A percentile compares a stretch with the other conserved stretches of the same genome.
These are phyloP conservation scores for Eremomyces bilateralis DNA, from an alignment of 495 filamentous ascomycete genomes.

Conservation along the genomic window DNA sequence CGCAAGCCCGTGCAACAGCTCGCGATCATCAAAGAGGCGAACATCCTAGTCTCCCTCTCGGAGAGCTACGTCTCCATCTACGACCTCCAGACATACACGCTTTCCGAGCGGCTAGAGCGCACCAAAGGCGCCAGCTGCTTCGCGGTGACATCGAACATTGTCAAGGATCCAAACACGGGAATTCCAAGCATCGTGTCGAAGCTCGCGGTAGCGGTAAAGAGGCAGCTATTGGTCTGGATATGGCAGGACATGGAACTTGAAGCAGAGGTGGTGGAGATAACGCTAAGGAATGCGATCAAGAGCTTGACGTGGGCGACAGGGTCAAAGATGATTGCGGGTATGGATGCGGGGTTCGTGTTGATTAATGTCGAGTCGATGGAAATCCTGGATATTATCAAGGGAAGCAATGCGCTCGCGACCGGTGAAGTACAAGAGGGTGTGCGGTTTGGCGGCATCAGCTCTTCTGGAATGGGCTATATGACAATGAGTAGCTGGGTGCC, in stretches of 20 bases:
- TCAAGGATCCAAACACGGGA: slow-evolving; percentile 65
- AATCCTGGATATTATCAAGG: slow-evolving; percentile 57
- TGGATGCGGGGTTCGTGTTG: slow-evolving; percentile 72
- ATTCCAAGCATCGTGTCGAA: slow-evolving; percentile 80
- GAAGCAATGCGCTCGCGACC: slow-evolving; percentile 32
- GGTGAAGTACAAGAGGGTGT: slow-evolving; percentile 41
- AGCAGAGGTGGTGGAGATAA: slow-evolving; percentile 31
- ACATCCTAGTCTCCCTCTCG: slow-evolving; percentile 69
- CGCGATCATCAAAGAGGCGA: slow-evolving; percentile 84
- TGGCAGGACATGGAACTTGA: slow-evolving; percentile 57
- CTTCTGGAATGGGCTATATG: slow-evolving; percentile 82
- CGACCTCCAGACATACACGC: slow-evolving; percentile 62
- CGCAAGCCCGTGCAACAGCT: slow-evolving; percentile 75
- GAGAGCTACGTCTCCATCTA: slow-evolving; percentile 74
- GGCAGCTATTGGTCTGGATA: slow-evolving; percentile 72
- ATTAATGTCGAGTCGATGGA: slow-evolving; percentile 57
- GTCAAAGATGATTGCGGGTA: slow-evolving; percentile 63
- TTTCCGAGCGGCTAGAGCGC: slow-evolving; percentile 55
- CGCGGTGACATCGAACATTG: slow-evolving; percentile 83
- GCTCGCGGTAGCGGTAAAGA: slow-evolving; percentile 77
- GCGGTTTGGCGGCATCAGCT: slow-evolving; percentile 42
- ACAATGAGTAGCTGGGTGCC: slow-evolving; percentile 78
- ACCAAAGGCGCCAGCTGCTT: slow-evolving; percentile 80
- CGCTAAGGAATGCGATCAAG: slow-evolving; percentile 56
- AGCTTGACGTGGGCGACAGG: slow-evolving; percentile 78